Base-by-base conservation (phyloP, 768 basidiomycete genomes). In the Panellus pusillus region DNA sequence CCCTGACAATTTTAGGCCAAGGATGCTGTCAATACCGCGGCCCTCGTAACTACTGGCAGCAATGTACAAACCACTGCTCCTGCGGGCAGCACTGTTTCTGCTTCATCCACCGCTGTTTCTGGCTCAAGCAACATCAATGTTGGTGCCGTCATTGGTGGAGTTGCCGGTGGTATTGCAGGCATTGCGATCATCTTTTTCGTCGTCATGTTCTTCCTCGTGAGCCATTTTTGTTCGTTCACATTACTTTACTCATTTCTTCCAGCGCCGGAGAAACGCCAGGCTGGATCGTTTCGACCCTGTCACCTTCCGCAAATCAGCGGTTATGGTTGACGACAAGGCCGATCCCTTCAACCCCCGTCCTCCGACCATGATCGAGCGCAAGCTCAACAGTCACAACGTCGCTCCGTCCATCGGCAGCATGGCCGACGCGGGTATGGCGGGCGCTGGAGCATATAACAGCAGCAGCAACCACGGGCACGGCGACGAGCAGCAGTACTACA, bases 401-500 rank as follows among this genome's bases (percentile, higher is more conserved):
- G 61, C 68, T 13, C 66, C 69, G 15, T 72, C 72, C 43, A 60
- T 70, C 40, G 36, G 57, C 35, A 65, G 68, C 58, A 46, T 46
- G 44, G 29, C 28, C n/a, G 64, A 65, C 19, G 57, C 67, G 18
- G 71, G 72, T 40, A 66, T 77, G 65, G 73, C 75, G 5, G 76
- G 76, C 15, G 70, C 72, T 8, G 74, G 74, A 38, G 67, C 70
- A 61, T 74, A 59, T 73, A 69, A 61, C 75, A 68, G 48, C 70
- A 70, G 62, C 76, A 75, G 57, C 76, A 75, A 57, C 73, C 72
- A 35, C 79, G 80, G 18, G 29, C 29, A 45, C 17, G 39, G 50
- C 27, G 52, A 54, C 80, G 81, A 28, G 79, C 79, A 60, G 77
- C 61, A 79, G 73, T 11, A 83, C 76, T 41, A 81, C 78, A 44